Conservation (phyloP, 768 basidiomycete genomes). For the Gelatoporia subvermispora region DNA sequence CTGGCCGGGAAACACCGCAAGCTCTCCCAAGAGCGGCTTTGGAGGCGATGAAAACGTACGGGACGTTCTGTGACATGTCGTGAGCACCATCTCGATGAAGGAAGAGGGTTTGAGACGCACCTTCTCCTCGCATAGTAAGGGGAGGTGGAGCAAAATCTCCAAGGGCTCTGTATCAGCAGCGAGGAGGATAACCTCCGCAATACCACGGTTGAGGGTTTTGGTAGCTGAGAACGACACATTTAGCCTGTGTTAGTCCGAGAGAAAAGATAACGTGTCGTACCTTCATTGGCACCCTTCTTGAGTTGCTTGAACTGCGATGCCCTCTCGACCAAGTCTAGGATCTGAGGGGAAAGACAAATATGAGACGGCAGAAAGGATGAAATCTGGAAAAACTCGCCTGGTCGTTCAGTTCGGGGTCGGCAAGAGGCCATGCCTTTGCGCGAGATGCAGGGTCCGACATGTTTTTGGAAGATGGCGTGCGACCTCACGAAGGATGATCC, state of each 20-base stretch:
- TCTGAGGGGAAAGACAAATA: conserved; percentile 40
- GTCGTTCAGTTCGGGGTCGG: conserved; percentile 85
- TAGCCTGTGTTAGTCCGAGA: not conserved
- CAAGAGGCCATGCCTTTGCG: conserved; percentile 86
- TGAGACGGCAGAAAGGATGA: not conserved
- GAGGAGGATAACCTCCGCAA: conserved; percentile 95
- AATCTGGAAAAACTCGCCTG: conserved; percentile 46
- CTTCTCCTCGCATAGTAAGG: conserved; percentile 98
- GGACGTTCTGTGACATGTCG: conserved; percentile 70
- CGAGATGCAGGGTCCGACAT: conserved; percentile 56
- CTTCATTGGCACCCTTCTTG: conserved; percentile 99
- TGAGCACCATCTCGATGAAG: not conserved
- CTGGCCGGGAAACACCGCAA: conserved; percentile 91
- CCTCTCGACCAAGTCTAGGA: conserved; percentile 93
- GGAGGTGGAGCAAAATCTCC: conserved; percentile 95
- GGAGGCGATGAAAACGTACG: conserved; percentile 91
- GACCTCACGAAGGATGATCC: conserved; percentile 88
- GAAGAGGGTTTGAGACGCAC: conserved; percentile 32
- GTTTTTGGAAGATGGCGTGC: conserved; percentile 22
- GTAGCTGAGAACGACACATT: conserved; percentile 54
- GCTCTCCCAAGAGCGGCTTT: conserved; percentile 96
- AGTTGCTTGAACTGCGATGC: conserved; percentile 97
- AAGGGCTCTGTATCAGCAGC: conserved; percentile 96
- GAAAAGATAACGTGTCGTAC: conserved; percentile 33
- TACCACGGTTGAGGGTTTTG: conserved; percentile 96